Base-by-base conservation (phyloP, 2,329 filamentous ascomycete species). In the Neoscytalidium dimidiatum region DNA sequence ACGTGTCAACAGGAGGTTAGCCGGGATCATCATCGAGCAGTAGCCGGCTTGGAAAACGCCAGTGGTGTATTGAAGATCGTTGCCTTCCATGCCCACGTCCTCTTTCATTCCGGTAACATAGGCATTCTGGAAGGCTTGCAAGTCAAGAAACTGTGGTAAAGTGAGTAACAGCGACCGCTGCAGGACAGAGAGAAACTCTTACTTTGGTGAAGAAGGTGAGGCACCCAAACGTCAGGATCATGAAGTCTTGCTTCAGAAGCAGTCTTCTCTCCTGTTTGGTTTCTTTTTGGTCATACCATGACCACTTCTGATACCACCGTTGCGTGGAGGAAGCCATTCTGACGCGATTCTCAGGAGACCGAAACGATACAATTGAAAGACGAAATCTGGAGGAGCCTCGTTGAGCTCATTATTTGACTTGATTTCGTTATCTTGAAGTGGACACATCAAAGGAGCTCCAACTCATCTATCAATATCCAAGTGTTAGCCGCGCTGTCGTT, bases 151-250 rank as follows among this genome's bases (percentile, higher is more conserved):
- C 77, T 69, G 1, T 78, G 79, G 1, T 71, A 78, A 66, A 78
- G 2, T 78, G 72, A 0, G 80, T 81, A 66, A 76, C 77, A 67
- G 85, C 87, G 0, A 81, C 79, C 69, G 1, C 3, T 86, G 68
- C 2, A 80, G 81, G 2, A 83, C 85, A 84, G 84, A n/a, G 87
- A 0, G 82, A 83, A 0, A 82, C 85, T 0, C 82, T 83, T 1
- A 80, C 85, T 70, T 85, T 84, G 0, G 84, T 78, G 17, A 87
- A 86, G 67, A 86, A 86, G 0, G 81, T 79, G 2, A 87, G 72
- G 48, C 86, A 82, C 0, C 83, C 84, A 68, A 86, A 87, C 0
- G 84, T 83, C 0, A 87, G 80, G 44, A 87, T 83, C 2, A 86
- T 72, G 0, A 84, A 71, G 66, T 87, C 85, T 11, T 88, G 79